phyloP scores from a whole-genome alignment of 495 filamentous ascomycete species.

The Apodospora peruviana region DNA sequence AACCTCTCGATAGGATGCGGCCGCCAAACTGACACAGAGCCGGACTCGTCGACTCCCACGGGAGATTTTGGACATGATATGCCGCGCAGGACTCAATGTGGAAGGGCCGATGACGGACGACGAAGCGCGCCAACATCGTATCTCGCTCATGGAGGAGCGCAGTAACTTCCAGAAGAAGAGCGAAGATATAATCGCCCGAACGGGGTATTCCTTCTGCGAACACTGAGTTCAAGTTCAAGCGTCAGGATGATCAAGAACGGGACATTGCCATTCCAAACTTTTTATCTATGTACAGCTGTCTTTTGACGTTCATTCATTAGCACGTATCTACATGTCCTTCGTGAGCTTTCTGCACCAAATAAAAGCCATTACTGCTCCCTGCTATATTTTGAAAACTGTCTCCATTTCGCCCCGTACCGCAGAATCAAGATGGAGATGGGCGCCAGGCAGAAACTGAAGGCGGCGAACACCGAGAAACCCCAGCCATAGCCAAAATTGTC shows the following conservation, averaged over 20 bases:
- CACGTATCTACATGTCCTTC: no score
- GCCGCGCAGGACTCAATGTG: slow-evolving; percentile 13
- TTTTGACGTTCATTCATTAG: no score
- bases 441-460: slow-evolving; percentile 30
- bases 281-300: no score
- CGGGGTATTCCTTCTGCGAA: no score
- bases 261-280: no score
- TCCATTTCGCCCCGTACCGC: slow-evolving; percentile 44
- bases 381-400: slow-evolving; percentile 44
- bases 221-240: no score
- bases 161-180: not conserved
- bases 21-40: not conserved
- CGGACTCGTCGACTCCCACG: slow-evolving; percentile 21
- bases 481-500: slow-evolving; percentile 43
- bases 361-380: slow-evolving; percentile 8
- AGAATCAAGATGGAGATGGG: slow-evolving; percentile 48
- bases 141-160: slow-evolving; percentile 47
- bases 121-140: slow-evolving; percentile 39
- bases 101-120: slow-evolving; percentile 33
- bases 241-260: no score
- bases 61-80: slow-evolving; percentile 38
- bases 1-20: slow-evolving; percentile 14
- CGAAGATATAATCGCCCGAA: no score
- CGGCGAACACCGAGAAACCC: slow-evolving; percentile 41
- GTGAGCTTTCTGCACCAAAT: no score